phyloP scores from a whole-genome alignment of 371 early-diverging fungal species.

The Rhizopus sp. region DNA sequence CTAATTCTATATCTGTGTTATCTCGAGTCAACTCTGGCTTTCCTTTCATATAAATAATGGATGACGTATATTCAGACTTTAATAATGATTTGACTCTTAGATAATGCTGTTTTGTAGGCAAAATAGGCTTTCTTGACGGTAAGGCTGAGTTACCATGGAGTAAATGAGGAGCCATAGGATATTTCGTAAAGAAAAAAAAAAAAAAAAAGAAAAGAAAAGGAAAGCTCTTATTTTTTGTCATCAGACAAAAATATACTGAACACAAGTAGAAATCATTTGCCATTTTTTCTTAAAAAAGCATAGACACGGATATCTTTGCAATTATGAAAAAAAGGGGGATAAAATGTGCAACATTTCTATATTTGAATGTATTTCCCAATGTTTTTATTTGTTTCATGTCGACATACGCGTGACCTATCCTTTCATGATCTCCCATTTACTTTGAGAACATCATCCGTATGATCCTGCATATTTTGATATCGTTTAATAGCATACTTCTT shows the following conservation, averaged over 20 bases:
- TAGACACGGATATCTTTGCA: not conserved
- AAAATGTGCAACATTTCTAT: conserved; percentile 1
- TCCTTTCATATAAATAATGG: conserved; percentile 35
- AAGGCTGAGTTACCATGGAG: conserved; percentile 6
- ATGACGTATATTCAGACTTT: conserved; percentile 1
- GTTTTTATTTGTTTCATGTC: not conserved
- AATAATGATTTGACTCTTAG: conserved; percentile 26
- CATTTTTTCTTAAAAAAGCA: conserved; percentile 5
- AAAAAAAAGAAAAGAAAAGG: conserved; percentile 15
- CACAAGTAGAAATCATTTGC: not conserved
- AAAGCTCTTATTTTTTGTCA: not conserved
- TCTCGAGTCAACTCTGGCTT: conserved; percentile 34
- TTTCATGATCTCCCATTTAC: too few relatives aligned
- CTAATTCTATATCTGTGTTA: conserved; percentile 49
- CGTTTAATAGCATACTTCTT: too few relatives aligned
- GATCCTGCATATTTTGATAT: too few relatives aligned
- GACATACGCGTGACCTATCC: too few relatives aligned
- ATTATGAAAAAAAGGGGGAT: not conserved
- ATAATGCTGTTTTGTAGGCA: conserved; percentile 38
- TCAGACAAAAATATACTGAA: not conserved
- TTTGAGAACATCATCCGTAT: too few relatives aligned
- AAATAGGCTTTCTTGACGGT: not conserved
- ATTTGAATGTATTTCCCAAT: not conserved
- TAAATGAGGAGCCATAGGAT: conserved; percentile 32
- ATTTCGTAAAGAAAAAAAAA: conserved; percentile 3